Base-by-base conservation (phyloP, 2,329 filamentous ascomycete species). In the Fusarium sterilihyphosum region DNA sequence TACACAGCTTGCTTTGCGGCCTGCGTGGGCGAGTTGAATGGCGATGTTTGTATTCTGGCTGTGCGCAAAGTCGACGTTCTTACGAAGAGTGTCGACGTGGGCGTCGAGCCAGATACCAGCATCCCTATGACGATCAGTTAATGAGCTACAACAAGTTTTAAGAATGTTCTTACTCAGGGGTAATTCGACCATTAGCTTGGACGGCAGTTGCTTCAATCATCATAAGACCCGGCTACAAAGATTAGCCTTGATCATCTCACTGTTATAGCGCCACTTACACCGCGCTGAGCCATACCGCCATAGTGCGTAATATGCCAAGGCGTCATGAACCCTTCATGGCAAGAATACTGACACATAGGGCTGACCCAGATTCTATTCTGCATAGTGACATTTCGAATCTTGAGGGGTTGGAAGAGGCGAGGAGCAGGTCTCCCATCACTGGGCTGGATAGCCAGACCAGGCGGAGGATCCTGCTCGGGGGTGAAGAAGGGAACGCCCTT, bases 301-400 rank as follows among this genome's bases (percentile, higher is more conserved):
- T 94, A 85, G 76, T 95, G 93, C 5, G 92, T 89, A 41, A 92
- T 81, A 80, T 95, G 93, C 92, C 92, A 95, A 68, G 88, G 83
- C 0, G 91, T 93, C 73, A 89, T 87, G 79, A 93, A 92, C 16
- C 93, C 84, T 44, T 86, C 81, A 35, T 83, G 76, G 5, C 84
- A 81, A 10, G 81, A 84, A 72, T 86, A 86, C 73, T 87, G 85
- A 69, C 86, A 88, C 78, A 88, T 82, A 3, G 86, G 86, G 35
- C 84, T 82, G 26, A 86, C 74, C 73, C 85, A 82, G 63, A 88
- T 83, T 20, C 86, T 84, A 71, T 88, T 88, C 37, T 81, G 84
- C 73, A 88, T 77, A 20, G 80, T 82, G 26, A 86, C 67, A 22
- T 82, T 83, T 12, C 86, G 84, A 61, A 88, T 85, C 53, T 81